Base-by-base conservation (phyloP, 2,329 filamentous ascomycete species). In the Sarocladium oryzae region DNA sequence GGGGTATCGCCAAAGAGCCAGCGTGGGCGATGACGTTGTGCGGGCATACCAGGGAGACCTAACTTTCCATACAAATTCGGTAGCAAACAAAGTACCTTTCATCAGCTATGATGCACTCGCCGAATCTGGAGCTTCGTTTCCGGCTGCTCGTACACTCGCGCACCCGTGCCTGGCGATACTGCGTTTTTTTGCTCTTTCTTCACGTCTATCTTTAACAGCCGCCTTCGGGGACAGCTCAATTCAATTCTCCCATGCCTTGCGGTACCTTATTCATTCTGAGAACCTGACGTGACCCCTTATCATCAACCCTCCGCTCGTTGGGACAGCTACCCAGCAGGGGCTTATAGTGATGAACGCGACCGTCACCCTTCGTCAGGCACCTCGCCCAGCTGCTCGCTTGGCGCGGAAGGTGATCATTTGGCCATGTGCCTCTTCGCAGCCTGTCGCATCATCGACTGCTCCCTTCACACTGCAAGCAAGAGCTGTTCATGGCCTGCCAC, bases 121-220 rank as follows among this genome's bases (percentile, higher is more conserved):
- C n/a, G n/a, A n/a, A n/a, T n/a, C n/a, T 43, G 40, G 43, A 48
- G 43, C 26, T 48, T 33, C 28, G 43, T 48, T 48, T 48, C 43
- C 43, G 43, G 43, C 16, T 48, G 20, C 40, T 43, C 40, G 40
- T 43, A 43, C 40, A 40, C n/a, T 43, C n/a, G 23, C n/a, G 3
- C 40, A n/a, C 21, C 40, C 26, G 21, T 23, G n/a, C 26, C 23
- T 21, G 16, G 16, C 18, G 23, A 28, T 15, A 5, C 7, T 10
- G 20, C 15, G 15, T 10, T 16, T 28, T 40, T 40, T 23, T 21
- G 16, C 40, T 26, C 40, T 28, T 28, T 43, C 40, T 15, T 28
- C 23, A 20, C 23, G 3, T 20, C 9, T 43, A 15, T 23, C 23
- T 9, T 26, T 10, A 11, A 24, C 9, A 40, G 20, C 13, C 33